Evolutionary conservation across 202 grass and related monocot genomes (phyloP), one percentile per base, ranked within the genome.

Genomic region (Bolboschoenoplectus hybrid): DNA sequence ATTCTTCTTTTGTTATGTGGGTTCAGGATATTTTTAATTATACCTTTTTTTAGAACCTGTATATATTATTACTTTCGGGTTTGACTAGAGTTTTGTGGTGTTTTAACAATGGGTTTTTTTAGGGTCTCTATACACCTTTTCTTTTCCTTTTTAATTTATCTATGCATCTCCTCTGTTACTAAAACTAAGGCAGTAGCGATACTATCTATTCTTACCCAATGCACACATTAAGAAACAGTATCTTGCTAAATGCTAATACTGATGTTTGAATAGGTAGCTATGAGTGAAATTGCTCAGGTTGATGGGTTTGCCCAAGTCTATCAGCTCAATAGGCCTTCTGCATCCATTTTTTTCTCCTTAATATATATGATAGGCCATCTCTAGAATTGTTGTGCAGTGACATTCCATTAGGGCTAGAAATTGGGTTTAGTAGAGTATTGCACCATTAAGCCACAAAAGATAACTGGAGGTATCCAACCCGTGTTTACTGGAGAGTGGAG

Each of bases 381-480:
- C 67, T 71, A 71, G 40, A 13, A 71, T 45, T n/a, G 7, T 71
- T 36, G 41, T 19, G 39, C 38, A 46, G 16, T 71, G 46, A 46
- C 16, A 46, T 46, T n/a, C 40, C 43, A 46, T 72, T 72, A 19
- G 4, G 0, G 7, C 6, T 53, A 55, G 49, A 77, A 77, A 56
- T 6, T 6, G 49, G 74, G 49, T 77, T 77, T 76, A 76, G 74
- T 53, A 55, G 20, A 77, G 10, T 7, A 49, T 46, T 73, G 12
- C 52, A 58, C 35, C 14, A 19, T 60, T 34, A 79, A 79, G 35
- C 7, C 52, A 41, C 52, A 79, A 10, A n/a, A 58, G 13, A 79
- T 32, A 51, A 82, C 40, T 82, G 80, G 80, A 82, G 39, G 19
- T 82, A 49, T 66, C 41, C 41, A 82, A 49, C 17, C 6, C 49